Conservation (phyloP, 352 stramenopile genomes). For the Elongisporangium prolatum region DNA sequence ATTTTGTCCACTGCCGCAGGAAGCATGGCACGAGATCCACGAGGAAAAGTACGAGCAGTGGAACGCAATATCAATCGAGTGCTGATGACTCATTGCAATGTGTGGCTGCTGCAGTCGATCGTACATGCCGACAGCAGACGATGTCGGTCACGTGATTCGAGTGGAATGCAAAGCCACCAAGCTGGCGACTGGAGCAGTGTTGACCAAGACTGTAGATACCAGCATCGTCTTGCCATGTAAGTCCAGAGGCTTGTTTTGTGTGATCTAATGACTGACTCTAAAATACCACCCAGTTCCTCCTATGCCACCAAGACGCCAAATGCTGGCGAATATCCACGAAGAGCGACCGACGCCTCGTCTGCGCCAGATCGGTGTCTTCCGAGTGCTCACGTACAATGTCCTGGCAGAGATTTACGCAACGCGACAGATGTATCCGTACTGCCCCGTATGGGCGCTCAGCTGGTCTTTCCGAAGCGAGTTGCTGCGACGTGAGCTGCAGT, state of each 20-base stretch:
- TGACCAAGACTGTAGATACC: conserved; percentile 78
- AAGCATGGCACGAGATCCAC: conserved; percentile 62
- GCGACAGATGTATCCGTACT: conserved; percentile 95
- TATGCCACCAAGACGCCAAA: conserved; percentile 68
- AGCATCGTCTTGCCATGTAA: conserved; percentile 85
- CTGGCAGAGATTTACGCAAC: conserved; percentile 91
- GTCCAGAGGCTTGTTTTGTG: conserved; percentile 12
- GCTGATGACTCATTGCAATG: neutral
- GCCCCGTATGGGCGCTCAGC: conserved; percentile 94
- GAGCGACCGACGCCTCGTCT: conserved; percentile 63
- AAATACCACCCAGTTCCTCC: conserved; percentile 47
- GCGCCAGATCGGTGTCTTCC: conserved; percentile 77
- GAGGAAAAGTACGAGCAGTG: conserved; percentile 47
- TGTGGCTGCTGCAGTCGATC: conserved; percentile 35
- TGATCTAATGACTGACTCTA: too few relatives aligned
- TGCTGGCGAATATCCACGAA: conserved; percentile 81
- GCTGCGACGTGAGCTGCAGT: conserved; percentile 86
- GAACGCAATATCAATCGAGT: neutral
- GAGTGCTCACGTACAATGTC: conserved; percentile 89
- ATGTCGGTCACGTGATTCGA: conserved; percentile 77
- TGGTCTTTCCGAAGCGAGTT: conserved; percentile 95
- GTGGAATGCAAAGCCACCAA: conserved; percentile 75
- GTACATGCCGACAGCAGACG: conserved; percentile 57
- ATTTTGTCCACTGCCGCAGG: conserved; percentile 44
- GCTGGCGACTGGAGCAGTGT: conserved; percentile 34